Conservation (phyloP, 805 yeast species). For the Clavispora carvajalis region DNA sequence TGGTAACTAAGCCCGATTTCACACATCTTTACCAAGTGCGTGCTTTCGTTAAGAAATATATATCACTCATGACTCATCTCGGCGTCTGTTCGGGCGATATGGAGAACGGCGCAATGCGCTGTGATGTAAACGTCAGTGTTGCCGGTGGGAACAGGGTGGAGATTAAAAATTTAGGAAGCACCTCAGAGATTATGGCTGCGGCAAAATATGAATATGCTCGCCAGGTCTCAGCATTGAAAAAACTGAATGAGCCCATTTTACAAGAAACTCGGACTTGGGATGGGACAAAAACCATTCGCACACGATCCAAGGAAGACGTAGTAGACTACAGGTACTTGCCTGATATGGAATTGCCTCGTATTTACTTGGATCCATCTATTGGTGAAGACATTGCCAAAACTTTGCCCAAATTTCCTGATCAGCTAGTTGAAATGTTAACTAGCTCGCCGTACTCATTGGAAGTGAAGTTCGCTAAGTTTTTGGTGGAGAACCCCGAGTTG, state of each 20-base stretch:
- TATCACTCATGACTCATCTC: constrained; percentile 60
- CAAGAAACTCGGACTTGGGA: constrained; percentile 92
- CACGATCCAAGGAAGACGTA: constrained; percentile 74
- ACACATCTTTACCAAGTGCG: constrained; percentile 59
- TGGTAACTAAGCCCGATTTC: constrained; percentile 90
- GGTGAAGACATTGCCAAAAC: constrained; percentile 33
- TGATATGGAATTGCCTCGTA: constrained; percentile 77
- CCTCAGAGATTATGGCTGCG: constrained; percentile 74
- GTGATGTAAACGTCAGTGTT: constrained; percentile 89
- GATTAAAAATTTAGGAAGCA: constrained; percentile 81
- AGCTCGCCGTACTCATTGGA: constrained; percentile 50
- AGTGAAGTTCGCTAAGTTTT: constrained; percentile 69
- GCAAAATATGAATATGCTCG: constrained; percentile 67
- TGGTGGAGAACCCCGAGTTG: constrained; percentile 47
- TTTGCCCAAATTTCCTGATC: constrained; percentile 63
- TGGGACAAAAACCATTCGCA: constrained; percentile 60
- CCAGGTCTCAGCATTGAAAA: constrained; percentile 49
- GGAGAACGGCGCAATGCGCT: constrained; percentile 92
- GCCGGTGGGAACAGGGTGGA: constrained; percentile 73
- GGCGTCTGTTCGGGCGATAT: constrained; percentile 83
- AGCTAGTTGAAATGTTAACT: constrained; percentile 42
- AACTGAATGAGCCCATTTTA: constrained; percentile 17
- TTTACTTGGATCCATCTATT: constrained; percentile 43
- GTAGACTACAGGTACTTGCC: constrained; percentile 93
- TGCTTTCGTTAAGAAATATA: constrained; percentile 77